Conservation (phyloP, 345 rosid species). For the Populus ilicifolia region DNA sequence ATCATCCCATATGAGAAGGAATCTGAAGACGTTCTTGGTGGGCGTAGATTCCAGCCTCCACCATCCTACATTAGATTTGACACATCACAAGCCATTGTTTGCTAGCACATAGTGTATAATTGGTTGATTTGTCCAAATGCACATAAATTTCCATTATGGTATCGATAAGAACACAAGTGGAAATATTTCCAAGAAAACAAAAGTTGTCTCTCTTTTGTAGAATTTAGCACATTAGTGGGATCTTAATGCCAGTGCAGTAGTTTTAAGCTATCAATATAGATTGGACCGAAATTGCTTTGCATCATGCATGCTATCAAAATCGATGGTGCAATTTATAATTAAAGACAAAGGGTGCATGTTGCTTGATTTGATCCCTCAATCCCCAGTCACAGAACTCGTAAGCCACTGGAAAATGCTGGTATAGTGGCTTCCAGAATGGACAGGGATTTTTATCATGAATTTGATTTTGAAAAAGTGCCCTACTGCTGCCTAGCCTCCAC, state of each 20-base stretch:
- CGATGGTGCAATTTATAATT: not conserved
- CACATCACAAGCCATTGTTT: constrained; percentile 22
- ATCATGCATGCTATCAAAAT: not conserved
- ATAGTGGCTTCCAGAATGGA: constrained; percentile 7
- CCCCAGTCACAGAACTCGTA: not conserved
- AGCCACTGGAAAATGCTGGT: not conserved
- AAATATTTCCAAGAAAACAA: not conserved
- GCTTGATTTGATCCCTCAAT: not conserved
- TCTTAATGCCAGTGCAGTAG: not conserved
- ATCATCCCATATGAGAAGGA: constrained; percentile 27
- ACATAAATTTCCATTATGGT: not conserved
- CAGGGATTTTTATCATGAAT: not conserved
- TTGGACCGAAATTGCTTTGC: not conserved
- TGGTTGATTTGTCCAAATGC: constrained; percentile 7
- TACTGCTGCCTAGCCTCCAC: constrained; percentile 1
- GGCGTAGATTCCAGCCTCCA: constrained; percentile 24
- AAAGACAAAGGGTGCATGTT: not conserved
- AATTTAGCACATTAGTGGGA: not conserved
- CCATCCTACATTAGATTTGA: constrained; percentile 28
- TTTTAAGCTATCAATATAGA: not conserved
- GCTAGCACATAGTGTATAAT: not conserved
- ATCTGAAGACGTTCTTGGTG: constrained; percentile 14
- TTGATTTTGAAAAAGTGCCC: not conserved
- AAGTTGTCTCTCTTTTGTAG: not conserved
- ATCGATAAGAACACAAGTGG: not conserved